Evolutionary conservation across 352 stramenopile species (phyloP).

Genomic region (Phytopythium litorale): DNA sequence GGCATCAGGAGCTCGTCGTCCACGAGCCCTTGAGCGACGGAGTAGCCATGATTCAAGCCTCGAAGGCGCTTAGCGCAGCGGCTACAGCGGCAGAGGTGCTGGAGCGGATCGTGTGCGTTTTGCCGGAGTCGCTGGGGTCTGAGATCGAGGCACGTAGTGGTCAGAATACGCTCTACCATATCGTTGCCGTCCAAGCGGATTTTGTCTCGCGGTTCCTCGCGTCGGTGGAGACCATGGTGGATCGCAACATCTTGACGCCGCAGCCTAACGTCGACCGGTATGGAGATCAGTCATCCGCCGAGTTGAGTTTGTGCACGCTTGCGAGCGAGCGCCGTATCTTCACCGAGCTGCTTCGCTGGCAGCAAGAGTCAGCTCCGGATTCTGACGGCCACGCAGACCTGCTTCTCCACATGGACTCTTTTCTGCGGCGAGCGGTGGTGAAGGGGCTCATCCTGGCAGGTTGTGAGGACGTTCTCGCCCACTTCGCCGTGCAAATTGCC

Average conservation of each 20-base stretch:
- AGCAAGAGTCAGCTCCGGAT: background rate
- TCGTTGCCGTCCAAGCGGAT: background rate
- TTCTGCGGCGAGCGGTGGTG: background rate
- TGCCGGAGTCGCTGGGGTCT: background rate
- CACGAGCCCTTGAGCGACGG: slow-evolving; percentile 28
- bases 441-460: background rate
- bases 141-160: background rate
- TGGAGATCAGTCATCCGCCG: too few relatives aligned
- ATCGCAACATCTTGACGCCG: background rate
- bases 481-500: background rate
- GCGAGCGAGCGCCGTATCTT: background rate
- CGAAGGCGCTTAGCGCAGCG: background rate
- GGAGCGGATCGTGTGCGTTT: background rate
- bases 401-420: background rate
- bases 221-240: background rate
- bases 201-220: slow-evolving; percentile 1
- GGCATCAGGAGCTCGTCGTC: slow-evolving; percentile 31
- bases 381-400: background rate
- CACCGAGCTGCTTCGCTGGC: background rate
- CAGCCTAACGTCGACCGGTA: background rate
- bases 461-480: background rate
- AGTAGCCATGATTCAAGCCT: slow-evolving; percentile 12
- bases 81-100: background rate
- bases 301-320: background rate
- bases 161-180: background rate